Conservation (phyloP, 176 grass and related monocot genomes). For the Cocos nucifera region DNA sequence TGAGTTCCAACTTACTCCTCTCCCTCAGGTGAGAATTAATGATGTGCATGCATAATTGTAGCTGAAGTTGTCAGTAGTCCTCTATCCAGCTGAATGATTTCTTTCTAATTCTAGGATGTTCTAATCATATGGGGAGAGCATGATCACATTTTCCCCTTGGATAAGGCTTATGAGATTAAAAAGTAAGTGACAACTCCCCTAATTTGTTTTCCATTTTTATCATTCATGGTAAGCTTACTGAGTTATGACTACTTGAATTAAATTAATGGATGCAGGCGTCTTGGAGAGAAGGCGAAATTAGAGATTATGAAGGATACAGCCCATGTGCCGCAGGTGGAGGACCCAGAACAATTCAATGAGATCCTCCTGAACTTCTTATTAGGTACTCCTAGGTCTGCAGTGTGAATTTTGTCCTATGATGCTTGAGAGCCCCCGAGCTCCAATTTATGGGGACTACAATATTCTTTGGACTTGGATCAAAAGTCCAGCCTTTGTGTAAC, state of each 20-base stretch:
- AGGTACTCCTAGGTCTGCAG: background rate
- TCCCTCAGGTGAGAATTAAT: slow-evolving; percentile 46
- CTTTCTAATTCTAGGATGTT: slow-evolving; percentile 38
- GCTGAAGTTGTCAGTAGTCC: background rate
- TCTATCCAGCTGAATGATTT: background rate
- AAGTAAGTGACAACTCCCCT: slow-evolving; percentile 26
- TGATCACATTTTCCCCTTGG: slow-evolving; percentile 68
- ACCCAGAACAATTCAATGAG: slow-evolving; percentile 51
- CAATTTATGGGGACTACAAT: no score
- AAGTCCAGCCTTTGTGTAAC: no score
- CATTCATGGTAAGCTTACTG: background rate
- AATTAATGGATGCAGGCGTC: slow-evolving; percentile 39
- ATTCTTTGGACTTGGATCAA: no score
- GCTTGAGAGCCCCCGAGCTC: no score
- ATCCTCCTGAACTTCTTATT: slow-evolving; percentile 59
- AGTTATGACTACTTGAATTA: background rate
- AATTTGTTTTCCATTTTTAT: background rate
- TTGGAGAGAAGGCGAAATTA: slow-evolving; percentile 54
- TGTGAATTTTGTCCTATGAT: no score
- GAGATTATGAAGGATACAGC: slow-evolving; percentile 58
- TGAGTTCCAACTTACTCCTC: slow-evolving; percentile 68
- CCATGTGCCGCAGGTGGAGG: slow-evolving; percentile 66
- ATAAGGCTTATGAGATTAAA: slow-evolving; percentile 44
- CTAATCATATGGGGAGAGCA: slow-evolving; percentile 83
- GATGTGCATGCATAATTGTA: no score